Evolutionary conservation across 2,329 filamentous ascomycete genomes (phyloP), one percentile per base, ranked within the genome.

Genomic region (Aspergillus spinulosporus): DNA sequence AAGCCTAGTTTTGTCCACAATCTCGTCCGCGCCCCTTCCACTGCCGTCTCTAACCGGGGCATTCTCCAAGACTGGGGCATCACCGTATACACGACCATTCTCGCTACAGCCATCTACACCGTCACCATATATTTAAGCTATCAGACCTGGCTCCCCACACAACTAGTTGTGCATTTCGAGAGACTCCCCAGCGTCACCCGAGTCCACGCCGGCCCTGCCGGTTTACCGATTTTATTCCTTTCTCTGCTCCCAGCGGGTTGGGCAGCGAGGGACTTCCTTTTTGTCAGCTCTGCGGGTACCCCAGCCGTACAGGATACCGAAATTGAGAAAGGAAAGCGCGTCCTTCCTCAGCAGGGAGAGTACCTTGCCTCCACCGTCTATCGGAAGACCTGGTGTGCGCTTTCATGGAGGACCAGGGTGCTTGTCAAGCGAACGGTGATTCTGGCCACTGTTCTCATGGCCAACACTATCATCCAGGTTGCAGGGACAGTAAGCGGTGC

Each of bases 141-240:
- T 71, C 81, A 82, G 56, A 86, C 86, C 12, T 87, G 86, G 74
- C 81, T 96, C 12, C 90, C 90, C 5, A 74, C 78, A 26, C 84
- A 84, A 66, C 80, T 97, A n/a, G 83, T 92, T 50, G 76, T 85
- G 31, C 83, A 93, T 76, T 96, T 96, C 68, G 76, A 82, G n/a
- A 82, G 80, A 54, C 81, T 97, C 51, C 78, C 83, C 5, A 88
- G 85, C 31, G 78, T 97, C 48, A 82, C 84, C 59, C 80, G 82
- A 9, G 88, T 86, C 2, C 85, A 93, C 69, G 77, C 82, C 21
- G 83, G 87, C 8, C 83, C 82, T 1, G 83, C 85, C 37, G 72
- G 72, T 7, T 67, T 79, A 6, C 74, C 76, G 1, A 62, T 66
- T 9, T 67, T 80, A 9, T 72, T 78, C 52, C 44, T 82, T 40